Base-by-base conservation (phyloP, 495 filamentous ascomycete genomes). In the Coniosporium apollinis region DNA sequence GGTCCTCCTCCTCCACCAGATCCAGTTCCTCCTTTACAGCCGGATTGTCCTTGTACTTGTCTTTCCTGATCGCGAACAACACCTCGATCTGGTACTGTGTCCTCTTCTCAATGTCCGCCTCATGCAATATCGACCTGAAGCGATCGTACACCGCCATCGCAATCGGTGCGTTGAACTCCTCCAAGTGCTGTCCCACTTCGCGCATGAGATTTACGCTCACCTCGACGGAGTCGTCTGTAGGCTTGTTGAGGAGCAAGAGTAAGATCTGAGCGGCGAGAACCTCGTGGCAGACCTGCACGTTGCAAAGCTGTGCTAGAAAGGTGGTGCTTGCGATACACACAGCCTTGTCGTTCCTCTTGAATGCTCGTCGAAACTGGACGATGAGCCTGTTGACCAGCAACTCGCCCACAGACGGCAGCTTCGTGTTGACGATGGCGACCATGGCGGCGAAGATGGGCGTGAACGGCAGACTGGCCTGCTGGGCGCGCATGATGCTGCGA, bases 1-100 rank as follows among this genome's bases (percentile, higher is more conserved):
- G 87, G 48, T 99, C 89, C 49, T 94, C 87, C 50, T 96, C 91
- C 53, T 94, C 85, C 14, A 99, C 78, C 10, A 99, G 55, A 59
- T 99, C 89, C 21, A 99, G 64, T 49, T 96, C 91, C 48, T 94
- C 83, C 48, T 75, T 83, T 48, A 99, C 67, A 1, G 82, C 75
- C 5, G 72, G 83, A 42, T 94, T 82, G 48, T 96, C 83, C 60
- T 94, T 94, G 61, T 87, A 99, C 33, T 78, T 76, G 54, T 96
- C 89, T 56, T 94, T 96, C 34, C 89, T 74, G 21, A 94, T 76
- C 56, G 96, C 85, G 57, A 99, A 96, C 36, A 99, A 61, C 6
- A 94, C 87, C 52, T 99, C 89, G 41, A 99, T 91, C 84, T 92
- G 92, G 55, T 94, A 96, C 59, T 96, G 89, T 20, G 86, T 82